A percentile compares a stretch with the other conserved stretches of the same genome.
Evolutionary conservation across 805 yeast species (phyloP).

Genomic region (Priceomyces haplophilus): DNA sequence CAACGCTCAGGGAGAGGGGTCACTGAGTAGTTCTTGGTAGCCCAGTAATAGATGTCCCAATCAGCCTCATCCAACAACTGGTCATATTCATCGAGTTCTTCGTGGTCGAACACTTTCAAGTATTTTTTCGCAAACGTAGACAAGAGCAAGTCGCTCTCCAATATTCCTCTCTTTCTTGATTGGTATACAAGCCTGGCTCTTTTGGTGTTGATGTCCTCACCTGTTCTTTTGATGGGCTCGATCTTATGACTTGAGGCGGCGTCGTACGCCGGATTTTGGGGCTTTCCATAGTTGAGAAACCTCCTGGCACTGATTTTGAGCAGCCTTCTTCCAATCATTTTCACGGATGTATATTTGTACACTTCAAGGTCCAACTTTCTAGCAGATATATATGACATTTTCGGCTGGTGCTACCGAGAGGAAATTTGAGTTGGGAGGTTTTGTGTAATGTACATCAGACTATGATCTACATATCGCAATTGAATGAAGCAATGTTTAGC

Average conservation of each 20-base stretch:
- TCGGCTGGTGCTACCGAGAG: too few species aligned
- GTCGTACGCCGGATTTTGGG: slow-evolving; percentile 37
- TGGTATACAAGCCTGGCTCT: slow-evolving; percentile 90
- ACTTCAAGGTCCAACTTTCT: too few species aligned
- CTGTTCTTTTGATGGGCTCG: slow-evolving; percentile 72
- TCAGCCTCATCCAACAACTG: slow-evolving; percentile 86
- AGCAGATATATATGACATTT: too few species aligned
- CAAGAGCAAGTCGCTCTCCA: slow-evolving; percentile 85
- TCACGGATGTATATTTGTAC: background rate
- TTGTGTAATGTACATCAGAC: background rate
- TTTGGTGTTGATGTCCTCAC: slow-evolving; percentile 70
- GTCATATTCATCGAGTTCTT: slow-evolving; percentile 83
- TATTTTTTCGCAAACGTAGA: slow-evolving; percentile 82
- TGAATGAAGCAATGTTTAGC: background rate
- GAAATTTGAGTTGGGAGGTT: background rate
- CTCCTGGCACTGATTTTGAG: slow-evolving; percentile 7
- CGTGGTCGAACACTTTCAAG: slow-evolving; percentile 50
- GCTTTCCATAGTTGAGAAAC: slow-evolving; percentile 39
- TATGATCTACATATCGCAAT: background rate
- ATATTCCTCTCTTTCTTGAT: slow-evolving; percentile 89
- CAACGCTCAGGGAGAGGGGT: slow-evolving; percentile 88
- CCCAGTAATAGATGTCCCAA: slow-evolving; percentile 99
- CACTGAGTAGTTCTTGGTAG: slow-evolving; percentile 74
- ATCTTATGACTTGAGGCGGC: slow-evolving; percentile 48
- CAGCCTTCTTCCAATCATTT: slow-evolving; percentile 2